Conservation (phyloP, 805 yeast species). For the Saccharomycopsis schoenii region DNA sequence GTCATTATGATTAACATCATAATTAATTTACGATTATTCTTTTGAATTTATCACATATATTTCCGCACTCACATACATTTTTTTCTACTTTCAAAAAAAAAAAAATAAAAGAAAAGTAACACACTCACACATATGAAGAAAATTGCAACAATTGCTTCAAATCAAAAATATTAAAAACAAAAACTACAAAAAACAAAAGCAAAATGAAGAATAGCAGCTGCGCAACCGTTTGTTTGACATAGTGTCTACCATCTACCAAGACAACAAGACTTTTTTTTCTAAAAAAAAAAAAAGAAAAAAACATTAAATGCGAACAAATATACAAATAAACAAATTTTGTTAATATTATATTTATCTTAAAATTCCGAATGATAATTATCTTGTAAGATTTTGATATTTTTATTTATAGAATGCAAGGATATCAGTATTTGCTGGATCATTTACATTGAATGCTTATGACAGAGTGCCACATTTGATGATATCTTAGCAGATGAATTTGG, state of each 20-base stretch:
- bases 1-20: too few relatives aligned
- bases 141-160: neutral
- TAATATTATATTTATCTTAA: neutral
- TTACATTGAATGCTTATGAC: too few relatives aligned
- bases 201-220: neutral
- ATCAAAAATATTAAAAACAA: neutral
- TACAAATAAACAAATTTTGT: conserved; percentile 1
- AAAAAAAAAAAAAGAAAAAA: neutral
- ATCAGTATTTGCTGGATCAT: neutral
- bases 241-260: neutral
- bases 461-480: too few relatives aligned
- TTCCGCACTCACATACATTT: too few relatives aligned
- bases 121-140: neutral
- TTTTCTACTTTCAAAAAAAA: neutral
- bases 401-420: neutral
- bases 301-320: neutral
- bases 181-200: neutral
- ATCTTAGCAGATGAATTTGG: too few relatives aligned
- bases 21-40: too few relatives aligned
- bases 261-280: neutral
- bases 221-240: neutral
- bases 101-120: neutral
- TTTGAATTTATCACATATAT: too few relatives aligned
- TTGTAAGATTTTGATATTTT: neutral
- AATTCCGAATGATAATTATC: neutral